A percentile compares a stretch with the other conserved stretches of the same genome.
These are phyloP conservation scores for Oidiodendron maius DNA, from an alignment of 495 filamentous ascomycete genomes.

Conservation along the genomic window DNA sequence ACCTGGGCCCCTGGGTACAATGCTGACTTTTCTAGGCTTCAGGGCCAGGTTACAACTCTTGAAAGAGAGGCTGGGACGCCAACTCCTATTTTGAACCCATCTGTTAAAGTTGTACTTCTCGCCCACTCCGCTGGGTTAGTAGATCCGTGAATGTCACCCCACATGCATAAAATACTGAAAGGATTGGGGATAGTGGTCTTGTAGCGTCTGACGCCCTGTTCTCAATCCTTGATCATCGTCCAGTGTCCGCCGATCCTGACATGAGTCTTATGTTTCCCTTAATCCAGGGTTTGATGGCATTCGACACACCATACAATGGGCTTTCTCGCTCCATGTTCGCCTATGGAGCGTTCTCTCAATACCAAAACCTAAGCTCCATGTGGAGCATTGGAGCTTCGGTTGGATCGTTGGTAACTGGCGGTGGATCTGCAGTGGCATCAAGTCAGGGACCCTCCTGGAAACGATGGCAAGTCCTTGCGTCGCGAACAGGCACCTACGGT, in stretches of 20 bases:
- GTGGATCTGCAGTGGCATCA: slow-evolving; percentile 7
- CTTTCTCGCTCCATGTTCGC: slow-evolving; percentile 83
- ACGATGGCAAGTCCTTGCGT: slow-evolving; percentile 73
- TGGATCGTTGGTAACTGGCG: slow-evolving; percentile 24
- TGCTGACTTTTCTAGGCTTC: slow-evolving; percentile 52
- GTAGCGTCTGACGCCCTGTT: slow-evolving; percentile 87
- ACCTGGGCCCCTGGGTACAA: slow-evolving; percentile 22
- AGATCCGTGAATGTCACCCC: not conserved
- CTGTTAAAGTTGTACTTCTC: slow-evolving; percentile 73
- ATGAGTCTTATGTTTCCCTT: slow-evolving; percentile 54
- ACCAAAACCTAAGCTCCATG: slow-evolving; percentile 62
- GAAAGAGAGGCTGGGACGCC: slow-evolving; percentile 72
- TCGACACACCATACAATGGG: slow-evolving; percentile 90
- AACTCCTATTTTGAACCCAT: slow-evolving; percentile 78
- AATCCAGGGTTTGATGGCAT: slow-evolving; percentile 78
- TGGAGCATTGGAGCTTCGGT: slow-evolving; percentile 51
- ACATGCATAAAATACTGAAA: not conserved
- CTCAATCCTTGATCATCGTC: slow-evolving; percentile 26
- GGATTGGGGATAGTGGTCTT: slow-evolving; percentile 55
- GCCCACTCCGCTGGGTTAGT: slow-evolving; percentile 81
- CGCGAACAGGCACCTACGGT: slow-evolving; percentile 73
- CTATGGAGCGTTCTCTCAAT: slow-evolving; percentile 82
- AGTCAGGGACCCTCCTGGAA: slow-evolving; percentile 31
- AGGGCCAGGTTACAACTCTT: slow-evolving; percentile 84
- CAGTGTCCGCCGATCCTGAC: not conserved